These are phyloP conservation scores for Pharnaceum exiguum DNA, from an alignment of 148 eudicot species.

Conservation along the genomic window DNA sequence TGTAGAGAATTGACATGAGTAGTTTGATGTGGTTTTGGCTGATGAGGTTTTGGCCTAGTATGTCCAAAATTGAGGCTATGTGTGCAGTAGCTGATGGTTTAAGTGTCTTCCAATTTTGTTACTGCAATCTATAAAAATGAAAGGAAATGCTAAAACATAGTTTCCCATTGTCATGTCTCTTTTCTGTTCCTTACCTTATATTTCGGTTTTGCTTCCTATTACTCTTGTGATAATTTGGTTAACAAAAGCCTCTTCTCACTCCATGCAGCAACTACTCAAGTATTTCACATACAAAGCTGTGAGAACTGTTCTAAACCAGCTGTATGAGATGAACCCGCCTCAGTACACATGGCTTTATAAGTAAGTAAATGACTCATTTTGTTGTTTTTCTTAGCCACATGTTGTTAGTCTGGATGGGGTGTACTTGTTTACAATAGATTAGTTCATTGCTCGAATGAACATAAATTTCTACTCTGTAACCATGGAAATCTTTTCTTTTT, in stretches of 20 bases:
- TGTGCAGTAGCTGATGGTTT: background rate
- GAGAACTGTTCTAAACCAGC: constrained; percentile 88
- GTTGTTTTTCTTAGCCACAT: background rate
- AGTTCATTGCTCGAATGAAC: too few species aligned
- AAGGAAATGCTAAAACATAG: too few species aligned
- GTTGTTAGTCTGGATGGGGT: too few species aligned
- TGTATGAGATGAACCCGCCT: constrained; percentile 91
- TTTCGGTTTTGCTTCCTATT: too few species aligned
- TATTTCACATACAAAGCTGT: constrained; percentile 94
- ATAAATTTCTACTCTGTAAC: too few species aligned
- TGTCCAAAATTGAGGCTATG: background rate
- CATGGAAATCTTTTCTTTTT: too few species aligned
- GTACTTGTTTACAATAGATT: too few species aligned
- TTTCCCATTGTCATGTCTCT: background rate
- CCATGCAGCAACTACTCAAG: constrained; percentile 77
- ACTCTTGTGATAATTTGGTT: background rate
- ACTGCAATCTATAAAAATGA: background rate
- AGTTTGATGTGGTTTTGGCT: too few species aligned
- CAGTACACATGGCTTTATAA: constrained; percentile 85
- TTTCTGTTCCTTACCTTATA: background rate
- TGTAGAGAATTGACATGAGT: background rate
- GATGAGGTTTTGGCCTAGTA: background rate
- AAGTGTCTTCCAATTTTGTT: background rate
- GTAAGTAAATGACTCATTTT: constrained; percentile 40
- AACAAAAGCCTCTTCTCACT: constrained; percentile 10